Evolutionary conservation across 208 protist genomes (phyloP).

Genomic region (Vickermania ingenoplastis): DNA sequence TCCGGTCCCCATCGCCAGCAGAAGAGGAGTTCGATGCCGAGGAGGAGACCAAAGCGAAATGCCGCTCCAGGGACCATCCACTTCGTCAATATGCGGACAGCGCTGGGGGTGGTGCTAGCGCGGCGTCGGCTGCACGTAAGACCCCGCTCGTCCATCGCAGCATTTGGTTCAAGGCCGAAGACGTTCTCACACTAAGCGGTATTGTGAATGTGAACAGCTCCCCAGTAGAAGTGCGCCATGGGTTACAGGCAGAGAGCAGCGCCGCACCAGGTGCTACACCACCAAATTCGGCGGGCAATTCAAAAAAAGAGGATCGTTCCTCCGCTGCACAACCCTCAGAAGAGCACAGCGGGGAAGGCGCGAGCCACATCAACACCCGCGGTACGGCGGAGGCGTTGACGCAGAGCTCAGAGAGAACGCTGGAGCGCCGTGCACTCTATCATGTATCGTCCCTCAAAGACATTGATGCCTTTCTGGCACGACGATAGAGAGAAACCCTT

Average conservation of each 20-base stretch:
- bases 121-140: too few relatives aligned
- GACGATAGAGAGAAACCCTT: too few relatives aligned
- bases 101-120: neutral
- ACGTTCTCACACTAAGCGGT: slow-evolving; percentile 47
- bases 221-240: slow-evolving; percentile 55
- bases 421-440: neutral
- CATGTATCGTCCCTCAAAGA: neutral
- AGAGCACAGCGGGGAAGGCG: too few relatives aligned
- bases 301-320: too few relatives aligned
- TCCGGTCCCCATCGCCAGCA: neutral
- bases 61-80: neutral
- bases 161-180: slow-evolving; percentile 59
- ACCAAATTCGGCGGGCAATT: too few relatives aligned
- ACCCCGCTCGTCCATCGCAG: slow-evolving; percentile 16
- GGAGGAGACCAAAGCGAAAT: neutral
- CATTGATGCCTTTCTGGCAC: too few relatives aligned
- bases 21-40: neutral
- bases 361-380: too few relatives aligned
- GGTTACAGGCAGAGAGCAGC: too few relatives aligned
- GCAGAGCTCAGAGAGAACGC: too few relatives aligned
- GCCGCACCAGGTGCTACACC: too few relatives aligned
- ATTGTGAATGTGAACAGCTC: slow-evolving; percentile 70
- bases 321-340: too few relatives aligned
- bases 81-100: slow-evolving; percentile 6
- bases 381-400: too few relatives aligned